Conservation (phyloP, 768 basidiomycete species). For the Pisolithus sp. region DNA sequence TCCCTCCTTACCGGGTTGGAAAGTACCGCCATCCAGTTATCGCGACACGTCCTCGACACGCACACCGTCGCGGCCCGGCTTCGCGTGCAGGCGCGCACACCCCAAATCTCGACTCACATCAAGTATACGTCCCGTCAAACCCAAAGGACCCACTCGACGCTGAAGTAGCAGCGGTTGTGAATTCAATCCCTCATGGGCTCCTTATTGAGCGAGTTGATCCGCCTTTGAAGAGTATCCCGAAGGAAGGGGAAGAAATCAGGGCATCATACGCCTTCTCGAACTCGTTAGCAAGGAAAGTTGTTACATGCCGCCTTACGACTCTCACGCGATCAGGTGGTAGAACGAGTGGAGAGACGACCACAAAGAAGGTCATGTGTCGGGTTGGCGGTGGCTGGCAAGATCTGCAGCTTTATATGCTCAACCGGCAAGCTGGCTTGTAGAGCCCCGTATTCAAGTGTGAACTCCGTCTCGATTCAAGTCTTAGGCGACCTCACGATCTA, state of each 20-base stretch:
- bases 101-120: conserved; percentile 44
- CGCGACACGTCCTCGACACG: conserved; percentile 50
- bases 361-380: conserved; percentile 85
- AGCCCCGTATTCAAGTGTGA: too few relatives aligned
- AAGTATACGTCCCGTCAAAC: conserved; percentile 61
- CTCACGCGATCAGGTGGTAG: conserved; percentile 54
- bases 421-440: conserved; percentile 65
- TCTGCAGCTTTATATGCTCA: conserved; percentile 67
- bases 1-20: conserved; percentile 33
- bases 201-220: conserved; percentile 77
- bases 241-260: conserved; percentile 71
- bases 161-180: conserved; percentile 71
- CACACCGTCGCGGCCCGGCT: conserved; percentile 55
- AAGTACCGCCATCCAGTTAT: conserved; percentile 72
- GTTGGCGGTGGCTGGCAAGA: conserved; percentile 88
- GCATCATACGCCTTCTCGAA: conserved; percentile 83
- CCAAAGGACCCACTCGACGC: conserved; percentile 74
- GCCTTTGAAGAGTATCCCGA: conserved; percentile 56
- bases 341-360: conserved; percentile 33
- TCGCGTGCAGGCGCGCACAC: conserved; percentile 64
- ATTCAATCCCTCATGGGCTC: conserved; percentile 71
- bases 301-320: conserved; percentile 77
- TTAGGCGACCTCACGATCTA: conserved; percentile 7
- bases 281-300: conserved; percentile 61
- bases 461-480: conserved; percentile 2